Conservation (phyloP, 257 asterid genomes). For the Capsicum pubescens region DNA sequence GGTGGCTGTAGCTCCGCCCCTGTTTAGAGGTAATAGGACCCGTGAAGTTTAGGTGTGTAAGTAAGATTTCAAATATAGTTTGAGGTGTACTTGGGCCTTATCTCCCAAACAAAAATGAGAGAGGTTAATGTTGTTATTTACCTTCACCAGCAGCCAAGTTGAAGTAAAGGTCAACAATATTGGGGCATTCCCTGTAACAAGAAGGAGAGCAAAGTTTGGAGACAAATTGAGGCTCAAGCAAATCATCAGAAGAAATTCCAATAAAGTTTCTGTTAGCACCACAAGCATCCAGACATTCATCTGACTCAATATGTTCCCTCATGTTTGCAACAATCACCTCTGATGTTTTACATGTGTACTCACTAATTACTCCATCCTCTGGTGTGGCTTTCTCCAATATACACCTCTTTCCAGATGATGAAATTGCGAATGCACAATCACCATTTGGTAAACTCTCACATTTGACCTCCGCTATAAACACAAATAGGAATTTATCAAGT, state of each 20-base stretch:
- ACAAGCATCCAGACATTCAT: conserved; percentile 66
- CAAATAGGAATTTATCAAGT: neutral
- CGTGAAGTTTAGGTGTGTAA: no score
- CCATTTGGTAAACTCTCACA: conserved; percentile 69
- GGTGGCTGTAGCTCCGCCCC: no score
- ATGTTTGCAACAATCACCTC: conserved; percentile 68
- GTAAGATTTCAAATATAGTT: no score
- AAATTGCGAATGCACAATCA: conserved; percentile 66
- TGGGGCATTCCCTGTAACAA: conserved; percentile 81
- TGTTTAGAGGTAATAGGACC: no score
- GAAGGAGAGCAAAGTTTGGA: conserved; percentile 65
- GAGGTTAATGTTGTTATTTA: conserved; percentile 18
- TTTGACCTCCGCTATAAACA: conserved; percentile 59
- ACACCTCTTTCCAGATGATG: conserved; percentile 91
- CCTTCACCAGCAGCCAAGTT: conserved; percentile 92
- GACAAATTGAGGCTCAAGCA: conserved; percentile 58
- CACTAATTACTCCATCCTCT: conserved; percentile 40
- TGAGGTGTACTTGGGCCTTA: neutral
- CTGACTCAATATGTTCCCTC: conserved; percentile 71
- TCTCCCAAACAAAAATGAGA: neutral
- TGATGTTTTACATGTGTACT: conserved; percentile 73
- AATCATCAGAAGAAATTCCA: conserved; percentile 80
- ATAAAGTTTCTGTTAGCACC: conserved; percentile 68
- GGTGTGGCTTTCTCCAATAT: conserved; percentile 61
- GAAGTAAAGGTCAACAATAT: conserved; percentile 78